Base-by-base conservation (phyloP, 2,329 filamentous ascomycete genomes). In the Cercospora sp. region DNA sequence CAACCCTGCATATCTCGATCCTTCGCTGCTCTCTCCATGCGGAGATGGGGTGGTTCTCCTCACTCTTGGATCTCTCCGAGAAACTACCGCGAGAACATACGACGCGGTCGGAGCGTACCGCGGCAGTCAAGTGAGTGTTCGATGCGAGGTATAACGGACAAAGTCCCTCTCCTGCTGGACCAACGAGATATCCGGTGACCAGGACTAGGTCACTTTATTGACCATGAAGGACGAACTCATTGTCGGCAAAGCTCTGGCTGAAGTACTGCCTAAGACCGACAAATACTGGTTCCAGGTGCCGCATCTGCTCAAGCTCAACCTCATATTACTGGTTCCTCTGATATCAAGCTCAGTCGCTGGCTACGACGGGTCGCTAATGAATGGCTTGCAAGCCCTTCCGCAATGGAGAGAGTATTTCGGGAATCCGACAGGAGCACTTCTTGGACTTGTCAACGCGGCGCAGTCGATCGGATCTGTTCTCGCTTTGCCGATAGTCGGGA, bases 301-400 rank as follows among this genome's bases (percentile, higher is more conserved):
- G 0, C 81, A 84, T 75, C 74, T 85, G 1, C 71, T 83, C 6
- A 72, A 78, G 33, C 77, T 85, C 7, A 84, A 84, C 64, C 71
- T 83, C 8, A 73, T 83, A 13, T 77, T 85, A 0, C 63, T 83
- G 4, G 71, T 84, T 1, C 82, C 82, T 0, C 73, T 83, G 3
- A 68, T 84, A 0, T 83, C 81, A 0, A 81, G 81, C 0, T 77
- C 80, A 0, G 79, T 80, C 1, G 79, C 79, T 39, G 83, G 83
- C 3, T 84, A 82, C 51, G 82, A 84, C 79, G 82, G 70, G 12
- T 81, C 80, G 1, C 77, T 83, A 67, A 81, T 73, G 71, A 84
- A 84, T 67, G 82, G 81, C 10, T 75, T 84, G 0, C 81, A 83
- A 63, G 77, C 81, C 8, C 42, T 69, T 33, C 36, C 42, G 18